Conservation (phyloP, 345 rosid species). For the Mallotus nudiflorus region DNA sequence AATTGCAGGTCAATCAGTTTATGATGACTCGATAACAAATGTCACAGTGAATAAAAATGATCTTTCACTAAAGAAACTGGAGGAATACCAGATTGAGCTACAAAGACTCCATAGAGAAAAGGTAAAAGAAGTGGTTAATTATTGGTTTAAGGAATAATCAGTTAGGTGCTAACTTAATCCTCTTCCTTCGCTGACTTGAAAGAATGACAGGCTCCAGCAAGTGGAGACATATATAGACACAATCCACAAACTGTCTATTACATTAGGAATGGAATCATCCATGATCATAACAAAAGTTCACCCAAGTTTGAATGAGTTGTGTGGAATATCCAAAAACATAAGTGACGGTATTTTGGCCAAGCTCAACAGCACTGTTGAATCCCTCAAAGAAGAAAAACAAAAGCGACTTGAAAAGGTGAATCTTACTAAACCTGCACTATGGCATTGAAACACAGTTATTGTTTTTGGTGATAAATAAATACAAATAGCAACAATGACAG, state of each 20-base stretch:
- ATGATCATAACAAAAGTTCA: slow-evolving; percentile 95
- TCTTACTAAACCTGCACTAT: slow-evolving; percentile 7
- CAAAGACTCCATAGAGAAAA: slow-evolving; percentile 80
- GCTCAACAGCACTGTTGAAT: slow-evolving; percentile 74
- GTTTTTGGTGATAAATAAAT: too few species aligned
- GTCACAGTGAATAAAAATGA: slow-evolving; percentile 74
- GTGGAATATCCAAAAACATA: slow-evolving; percentile 91
- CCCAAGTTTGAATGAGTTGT: slow-evolving; percentile 84
- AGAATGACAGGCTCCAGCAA: slow-evolving; percentile 85
- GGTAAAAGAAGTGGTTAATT: slow-evolving; percentile 42
- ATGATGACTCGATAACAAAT: slow-evolving; percentile 58
- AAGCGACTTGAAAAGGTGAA: slow-evolving; percentile 85
- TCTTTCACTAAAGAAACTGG: slow-evolving; percentile 86
- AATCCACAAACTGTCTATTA: slow-evolving; percentile 63
- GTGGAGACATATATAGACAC: slow-evolving; percentile 73
- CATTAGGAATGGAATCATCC: slow-evolving; percentile 89
- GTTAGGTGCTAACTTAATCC: not conserved
- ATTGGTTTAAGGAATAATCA: not conserved
- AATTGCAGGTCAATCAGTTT: slow-evolving; percentile 77
- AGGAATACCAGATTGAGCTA: slow-evolving; percentile 83
- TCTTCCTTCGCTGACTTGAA: slow-evolving; percentile 20
- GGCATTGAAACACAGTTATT: not conserved
- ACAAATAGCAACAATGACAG: slow-evolving; percentile 5
- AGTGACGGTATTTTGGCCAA: slow-evolving; percentile 76
- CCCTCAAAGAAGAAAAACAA: slow-evolving; percentile 78